A percentile compares a stretch with the other conserved stretches of the same genome.
Evolutionary conservation across 805 yeast species (phyloP).

Genomic region (Tetrapisispora iriomotensis): DNA sequence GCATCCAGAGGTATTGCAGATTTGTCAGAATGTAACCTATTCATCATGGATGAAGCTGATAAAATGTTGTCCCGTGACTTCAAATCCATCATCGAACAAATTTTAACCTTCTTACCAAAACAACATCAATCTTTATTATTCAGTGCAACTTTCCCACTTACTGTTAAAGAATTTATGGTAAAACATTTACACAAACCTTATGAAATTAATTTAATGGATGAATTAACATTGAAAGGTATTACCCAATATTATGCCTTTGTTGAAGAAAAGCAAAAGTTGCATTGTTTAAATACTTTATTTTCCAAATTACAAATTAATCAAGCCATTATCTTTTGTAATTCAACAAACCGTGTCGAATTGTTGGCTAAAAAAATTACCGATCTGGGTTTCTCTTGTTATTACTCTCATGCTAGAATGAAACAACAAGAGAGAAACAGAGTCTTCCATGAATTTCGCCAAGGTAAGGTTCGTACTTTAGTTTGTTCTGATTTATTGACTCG

Average conservation of each 20-base stretch:
- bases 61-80: slow-evolving; percentile 90
- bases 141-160: slow-evolving; percentile 92
- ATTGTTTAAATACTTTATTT: slow-evolving; percentile 89
- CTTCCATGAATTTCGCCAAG: slow-evolving; percentile 97
- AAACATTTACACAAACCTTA: slow-evolving; percentile 83
- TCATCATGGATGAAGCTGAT: slow-evolving; percentile 98
- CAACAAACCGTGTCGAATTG: slow-evolving; percentile 91
- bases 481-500: slow-evolving; percentile 94
- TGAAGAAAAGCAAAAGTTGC: slow-evolving; percentile 91
- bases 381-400: slow-evolving; percentile 91
- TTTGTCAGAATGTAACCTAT: slow-evolving; percentile 72
- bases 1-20: slow-evolving; percentile 85
- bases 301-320: slow-evolving; percentile 93
- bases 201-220: slow-evolving; percentile 96
- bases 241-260: slow-evolving; percentile 98
- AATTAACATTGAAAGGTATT: slow-evolving; percentile 88
- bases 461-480: slow-evolving; percentile 92
- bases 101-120: slow-evolving; percentile 68
- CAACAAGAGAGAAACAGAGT: slow-evolving; percentile 96
- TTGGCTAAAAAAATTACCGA: slow-evolving; percentile 94
- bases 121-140: slow-evolving; percentile 78
- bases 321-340: slow-evolving; percentile 93
- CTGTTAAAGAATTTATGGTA: slow-evolving; percentile 88
- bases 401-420: slow-evolving; percentile 95
- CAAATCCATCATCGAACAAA: slow-evolving; percentile 76